Conservation (phyloP, 2,329 filamentous ascomycete genomes). For the Verticillium alfalfae region DNA sequence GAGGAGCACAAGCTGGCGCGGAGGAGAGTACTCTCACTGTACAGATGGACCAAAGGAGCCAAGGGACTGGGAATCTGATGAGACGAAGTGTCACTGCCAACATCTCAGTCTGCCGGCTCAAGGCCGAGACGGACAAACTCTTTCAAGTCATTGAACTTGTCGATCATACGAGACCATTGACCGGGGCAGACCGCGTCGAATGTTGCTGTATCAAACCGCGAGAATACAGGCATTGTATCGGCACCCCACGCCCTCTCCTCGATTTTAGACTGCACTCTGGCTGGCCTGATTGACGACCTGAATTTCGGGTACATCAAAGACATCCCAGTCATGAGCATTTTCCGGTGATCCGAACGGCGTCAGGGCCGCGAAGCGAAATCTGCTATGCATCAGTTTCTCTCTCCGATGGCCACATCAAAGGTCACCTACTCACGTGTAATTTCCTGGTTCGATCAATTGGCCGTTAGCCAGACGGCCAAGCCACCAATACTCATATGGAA, state of each 20-base stretch:
- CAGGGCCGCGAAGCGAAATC: constrained; percentile 8
- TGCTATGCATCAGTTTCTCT: neutral
- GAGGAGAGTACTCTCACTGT: constrained; percentile 45
- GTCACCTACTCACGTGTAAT: constrained; percentile 6
- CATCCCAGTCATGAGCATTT: constrained; percentile 6
- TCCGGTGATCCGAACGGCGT: constrained; percentile 6
- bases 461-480: constrained; percentile 6
- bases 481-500: constrained; percentile 6
- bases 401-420: neutral
- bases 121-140: too few species aligned
- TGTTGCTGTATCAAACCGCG: too few species aligned
- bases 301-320: constrained; percentile 4
- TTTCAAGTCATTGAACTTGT: too few species aligned
- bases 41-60: constrained; percentile 41
- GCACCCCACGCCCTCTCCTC: too few species aligned
- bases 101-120: too few species aligned
- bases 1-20: constrained; percentile 35
- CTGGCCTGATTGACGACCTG: neutral
- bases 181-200: too few species aligned
- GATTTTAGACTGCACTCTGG: too few species aligned
- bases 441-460: constrained; percentile 3
- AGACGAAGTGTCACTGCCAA: neutral
- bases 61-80: constrained; percentile 24
- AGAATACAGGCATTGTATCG: too few species aligned
- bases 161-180: too few species aligned